Evolutionary conservation across 139 green algal genomes (phyloP), one percentile per base, ranked within the genome.

Genomic region (Ulvella scutata): DNA sequence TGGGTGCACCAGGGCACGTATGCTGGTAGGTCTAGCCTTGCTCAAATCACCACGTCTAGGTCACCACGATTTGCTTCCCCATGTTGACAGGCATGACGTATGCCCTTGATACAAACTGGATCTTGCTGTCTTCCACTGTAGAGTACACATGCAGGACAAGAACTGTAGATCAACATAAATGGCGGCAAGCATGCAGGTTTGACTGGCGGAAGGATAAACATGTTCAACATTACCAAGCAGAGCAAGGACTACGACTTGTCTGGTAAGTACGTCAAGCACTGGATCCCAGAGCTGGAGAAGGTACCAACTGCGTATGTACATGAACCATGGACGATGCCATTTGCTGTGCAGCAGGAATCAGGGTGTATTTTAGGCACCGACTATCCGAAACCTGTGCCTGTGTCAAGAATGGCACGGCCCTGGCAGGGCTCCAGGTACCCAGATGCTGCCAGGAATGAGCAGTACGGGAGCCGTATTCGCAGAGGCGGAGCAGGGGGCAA

Each of bases 141-240:
- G n/a, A n/a, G n/a, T n/a, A n/a, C n/a, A n/a, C n/a, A n/a, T n/a
- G n/a, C n/a, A n/a, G n/a, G n/a, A n/a, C n/a, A n/a, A n/a, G n/a
- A n/a, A n/a, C n/a, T n/a, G n/a, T n/a, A n/a, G n/a, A n/a, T n/a
- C n/a, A n/a, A n/a, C n/a, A 36, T 26, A 36, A 4, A n/a, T 67
- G 44, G n/a, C n/a, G n/a, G n/a, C n/a, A n/a, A n/a, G n/a, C n/a
- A n/a, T n/a, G n/a, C n/a, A n/a, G 86, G 86, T 7, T 76, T 91
- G 3, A 91, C 84, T 2, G 90, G 88, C 4, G 92, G 91, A 0
- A 83, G 92, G 26, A 72, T 97, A 77, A 97, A 97, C 85, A 84
- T 89, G 72, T 98, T 97, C 88, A 98, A 97, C 88, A 94, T 96
- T 84, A 85, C 77, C 31, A 97, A 98, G 84, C 90, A 96, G 86